A percentile compares a stretch with the other conserved stretches of the same genome.
Conservation (phyloP, 768 basidiomycete species). For the Lactifluus piperatus region DNA sequence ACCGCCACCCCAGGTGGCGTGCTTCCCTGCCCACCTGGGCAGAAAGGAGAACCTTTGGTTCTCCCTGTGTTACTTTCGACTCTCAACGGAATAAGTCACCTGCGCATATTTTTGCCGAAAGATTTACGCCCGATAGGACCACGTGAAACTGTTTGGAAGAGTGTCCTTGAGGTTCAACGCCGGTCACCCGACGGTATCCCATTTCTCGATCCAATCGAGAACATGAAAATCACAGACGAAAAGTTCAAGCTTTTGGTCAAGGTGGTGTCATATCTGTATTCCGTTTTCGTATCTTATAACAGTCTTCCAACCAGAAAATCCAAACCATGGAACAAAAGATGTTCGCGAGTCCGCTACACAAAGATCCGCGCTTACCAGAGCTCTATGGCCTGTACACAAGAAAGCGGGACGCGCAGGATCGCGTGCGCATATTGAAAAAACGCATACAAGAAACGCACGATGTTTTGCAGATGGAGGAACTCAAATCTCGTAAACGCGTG, state of each 20-base stretch:
- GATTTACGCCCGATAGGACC: slow-evolving; percentile 71
- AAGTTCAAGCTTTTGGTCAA: slow-evolving; percentile 83
- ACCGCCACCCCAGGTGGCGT: slow-evolving; percentile 60
- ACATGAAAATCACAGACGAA: slow-evolving; percentile 94
- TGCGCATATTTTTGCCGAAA: slow-evolving; percentile 84
- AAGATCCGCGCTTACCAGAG: slow-evolving; percentile 66
- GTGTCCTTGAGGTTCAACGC: slow-evolving; percentile 81
- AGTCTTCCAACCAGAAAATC: slow-evolving; percentile 65
- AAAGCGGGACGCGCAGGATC: slow-evolving; percentile 63
- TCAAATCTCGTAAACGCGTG: slow-evolving; percentile 91
- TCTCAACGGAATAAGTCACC: slow-evolving; percentile 75
- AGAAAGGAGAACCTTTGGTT: slow-evolving; percentile 77
- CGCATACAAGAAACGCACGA: slow-evolving; percentile 87
- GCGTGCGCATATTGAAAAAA: slow-evolving; percentile 72
- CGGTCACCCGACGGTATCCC: slow-evolving; percentile 84
- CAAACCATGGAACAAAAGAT: slow-evolving; percentile 81
- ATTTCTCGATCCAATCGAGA: slow-evolving; percentile 82
- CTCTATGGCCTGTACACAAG: slow-evolving; percentile 72
- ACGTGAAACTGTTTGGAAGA: slow-evolving; percentile 83
- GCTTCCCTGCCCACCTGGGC: slow-evolving; percentile 59
- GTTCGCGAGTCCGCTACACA: slow-evolving; percentile 69
- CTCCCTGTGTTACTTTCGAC: slow-evolving; percentile 86
- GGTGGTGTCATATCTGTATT: slow-evolving; percentile 33
- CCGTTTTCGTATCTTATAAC: background rate
- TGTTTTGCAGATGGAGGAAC: slow-evolving; percentile 90